Conservation (phyloP, 805 yeast species). For the Ogataea pilisensis region DNA sequence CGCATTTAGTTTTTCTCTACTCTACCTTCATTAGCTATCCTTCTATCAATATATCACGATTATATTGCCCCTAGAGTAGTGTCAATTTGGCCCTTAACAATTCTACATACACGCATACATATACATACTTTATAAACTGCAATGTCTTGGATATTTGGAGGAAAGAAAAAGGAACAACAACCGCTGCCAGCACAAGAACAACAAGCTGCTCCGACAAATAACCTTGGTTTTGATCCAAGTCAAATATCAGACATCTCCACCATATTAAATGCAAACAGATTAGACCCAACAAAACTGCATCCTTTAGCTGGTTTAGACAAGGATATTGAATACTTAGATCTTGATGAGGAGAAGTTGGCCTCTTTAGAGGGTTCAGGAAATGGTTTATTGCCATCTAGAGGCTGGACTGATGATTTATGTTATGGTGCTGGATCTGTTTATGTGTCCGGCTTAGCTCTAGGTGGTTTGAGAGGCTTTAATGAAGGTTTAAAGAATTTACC, state of each 20-base stretch:
- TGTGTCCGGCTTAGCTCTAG: constrained; percentile 77
- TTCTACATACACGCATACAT: neutral
- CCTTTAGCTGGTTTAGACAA: constrained; percentile 90
- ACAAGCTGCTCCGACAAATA: constrained; percentile 28
- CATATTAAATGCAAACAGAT: constrained; percentile 54
- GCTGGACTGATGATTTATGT: constrained; percentile 96
- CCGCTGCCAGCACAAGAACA: constrained; percentile 8
- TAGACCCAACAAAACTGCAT: constrained; percentile 73
- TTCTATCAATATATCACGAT: too few relatives aligned
- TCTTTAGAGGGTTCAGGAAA: constrained; percentile 76
- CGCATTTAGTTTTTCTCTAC: too few relatives aligned
- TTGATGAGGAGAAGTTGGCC: constrained; percentile 77
- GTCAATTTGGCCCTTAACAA: neutral
- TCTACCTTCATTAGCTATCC: too few relatives aligned
- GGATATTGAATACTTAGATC: constrained; percentile 84
- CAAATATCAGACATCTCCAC: constrained; percentile 60
- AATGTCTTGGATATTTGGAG: constrained; percentile 53
- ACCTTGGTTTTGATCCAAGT: constrained; percentile 63
- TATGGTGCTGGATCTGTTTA: constrained; percentile 97
- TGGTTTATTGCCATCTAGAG: constrained; percentile 91
- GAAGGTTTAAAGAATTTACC: constrained; percentile 84
- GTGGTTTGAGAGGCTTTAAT: constrained; percentile 83
- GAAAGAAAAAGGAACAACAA: constrained; percentile 22
- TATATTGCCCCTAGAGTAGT: neutral
- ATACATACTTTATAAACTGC: neutral